phyloP scores from a whole-genome alignment of 1,284 basidiomycete genomes.

The Inonotus hispidus region DNA sequence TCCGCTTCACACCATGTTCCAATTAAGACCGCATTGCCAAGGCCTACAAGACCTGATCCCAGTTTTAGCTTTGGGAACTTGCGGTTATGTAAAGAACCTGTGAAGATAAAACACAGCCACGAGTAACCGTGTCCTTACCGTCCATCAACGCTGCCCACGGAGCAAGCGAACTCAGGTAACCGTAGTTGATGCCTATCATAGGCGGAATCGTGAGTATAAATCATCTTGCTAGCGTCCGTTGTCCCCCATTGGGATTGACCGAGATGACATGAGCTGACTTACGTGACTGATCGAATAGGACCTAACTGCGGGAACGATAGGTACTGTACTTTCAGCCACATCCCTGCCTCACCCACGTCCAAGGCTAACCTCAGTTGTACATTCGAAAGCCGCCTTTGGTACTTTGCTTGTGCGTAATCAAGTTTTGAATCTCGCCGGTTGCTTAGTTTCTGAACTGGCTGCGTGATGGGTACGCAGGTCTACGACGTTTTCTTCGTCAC shows the following conservation, averaged over 20 bases:
- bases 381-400: conserved; percentile 11
- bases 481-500: conserved; percentile 18
- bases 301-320: conserved; percentile 14
- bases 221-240: neutral
- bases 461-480: neutral
- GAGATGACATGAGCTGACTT: neutral
- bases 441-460: neutral
- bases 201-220: conserved; percentile 12
- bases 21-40: no score
- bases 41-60: no score
- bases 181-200: conserved; percentile 10
- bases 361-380: neutral
- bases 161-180: neutral
- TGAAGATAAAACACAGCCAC: conserved; percentile 1
- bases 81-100: neutral
- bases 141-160: neutral
- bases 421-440: neutral
- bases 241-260: neutral
- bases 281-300: neutral
- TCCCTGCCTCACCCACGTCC: neutral
- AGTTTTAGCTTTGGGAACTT: neutral
- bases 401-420: conserved; percentile 7
- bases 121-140: neutral
- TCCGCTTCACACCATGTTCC: no score
- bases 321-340: neutral